Evolutionary conservation across 306 rosid genomes (phyloP).

Genomic region (Cucumis sativus): Cucumber_9930_V3 NC_026655.2:24707001-24707500

Average conservation of each 20-base stretch:
- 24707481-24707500: conserved; percentile 35
- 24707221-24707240: conserved; percentile 51
- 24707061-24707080: conserved; percentile 56
- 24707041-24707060: conserved; percentile 65
- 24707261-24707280: conserved; percentile 42
- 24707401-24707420: conserved; percentile 55
- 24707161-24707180: conserved; percentile 70
- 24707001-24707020: conserved; percentile 39
- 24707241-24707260: conserved; percentile 46
- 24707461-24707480: conserved; percentile 55
- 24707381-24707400: conserved; percentile 54
- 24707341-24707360: conserved; percentile 52
- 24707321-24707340: conserved; percentile 63
- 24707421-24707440: conserved; percentile 49
- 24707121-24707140: conserved; percentile 82
- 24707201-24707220: conserved; percentile 55
- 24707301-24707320: conserved; percentile 64
- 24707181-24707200: conserved; percentile 55
- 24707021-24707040: conserved; percentile 77
- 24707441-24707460: conserved; percentile 73
- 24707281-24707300: conserved; percentile 53
- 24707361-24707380: conserved; percentile 61
- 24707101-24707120: conserved; percentile 33
- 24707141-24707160: conserved; percentile 85
- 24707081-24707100: conserved; percentile 62